These are phyloP conservation scores for Eremothecium sinecaudum DNA, from an alignment of 1,139 yeast genomes.

Conservation along the genomic window DNA sequence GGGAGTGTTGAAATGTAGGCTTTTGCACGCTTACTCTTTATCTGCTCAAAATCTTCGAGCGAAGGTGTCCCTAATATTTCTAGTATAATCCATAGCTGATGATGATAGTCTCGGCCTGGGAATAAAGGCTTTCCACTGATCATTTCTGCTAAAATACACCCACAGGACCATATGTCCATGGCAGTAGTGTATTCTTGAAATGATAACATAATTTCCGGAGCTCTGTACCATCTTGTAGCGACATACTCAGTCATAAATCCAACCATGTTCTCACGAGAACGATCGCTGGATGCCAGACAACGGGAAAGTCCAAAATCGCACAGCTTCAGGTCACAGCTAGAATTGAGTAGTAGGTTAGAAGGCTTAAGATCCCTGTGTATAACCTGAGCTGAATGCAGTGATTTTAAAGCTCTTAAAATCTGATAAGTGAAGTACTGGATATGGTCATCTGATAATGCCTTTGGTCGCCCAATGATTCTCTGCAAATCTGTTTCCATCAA, in stretches of 20 bases:
- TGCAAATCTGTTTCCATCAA: slow-evolving; percentile 63
- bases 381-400: slow-evolving; percentile 57
- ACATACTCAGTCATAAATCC: slow-evolving; percentile 63
- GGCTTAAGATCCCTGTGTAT: slow-evolving; percentile 90
- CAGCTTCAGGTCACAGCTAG: slow-evolving; percentile 84
- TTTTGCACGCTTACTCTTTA: slow-evolving; percentile 53
- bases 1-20: slow-evolving; percentile 54
- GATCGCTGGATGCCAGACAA: slow-evolving; percentile 57
- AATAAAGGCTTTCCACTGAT: slow-evolving; percentile 57
- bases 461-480: slow-evolving; percentile 45
- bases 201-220: slow-evolving; percentile 69
- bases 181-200: slow-evolving; percentile 62
- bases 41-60: slow-evolving; percentile 45
- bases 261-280: slow-evolving; percentile 32
- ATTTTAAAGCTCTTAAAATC: slow-evolving; percentile 52
- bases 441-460: slow-evolving; percentile 48
- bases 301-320: slow-evolving; percentile 94
- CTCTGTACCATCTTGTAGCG: slow-evolving; percentile 74
- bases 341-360: slow-evolving; percentile 69
- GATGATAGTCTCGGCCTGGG: slow-evolving; percentile 69
- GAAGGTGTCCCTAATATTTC: slow-evolving; percentile 58
- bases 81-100: slow-evolving; percentile 54
- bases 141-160: slow-evolving; percentile 65
- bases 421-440: slow-evolving; percentile 61
- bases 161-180: slow-evolving; percentile 72